Conservation (phyloP, 2,329 filamentous ascomycete species). For the Penicillium sp. region DNA sequence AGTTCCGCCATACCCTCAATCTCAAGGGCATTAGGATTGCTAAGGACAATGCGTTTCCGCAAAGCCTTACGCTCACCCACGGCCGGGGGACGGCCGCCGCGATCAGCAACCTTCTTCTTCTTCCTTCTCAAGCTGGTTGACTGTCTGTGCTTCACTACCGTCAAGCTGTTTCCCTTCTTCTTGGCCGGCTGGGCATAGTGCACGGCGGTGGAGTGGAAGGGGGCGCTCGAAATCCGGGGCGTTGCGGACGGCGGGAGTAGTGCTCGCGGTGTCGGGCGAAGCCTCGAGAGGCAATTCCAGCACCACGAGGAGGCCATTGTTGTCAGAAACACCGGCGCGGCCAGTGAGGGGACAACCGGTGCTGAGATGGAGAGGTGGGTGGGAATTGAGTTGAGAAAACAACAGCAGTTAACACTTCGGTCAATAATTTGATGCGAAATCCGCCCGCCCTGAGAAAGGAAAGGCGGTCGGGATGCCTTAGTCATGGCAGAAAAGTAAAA, state of each 20-base stretch:
- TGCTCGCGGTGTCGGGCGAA: conserved; percentile 42
- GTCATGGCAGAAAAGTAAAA: conserved; percentile 24
- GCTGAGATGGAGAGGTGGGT: conserved; percentile 19
- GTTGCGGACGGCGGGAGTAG: conserved; percentile 45
- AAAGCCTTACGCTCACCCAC: conserved; percentile 82
- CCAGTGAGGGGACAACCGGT: conserved; percentile 32
- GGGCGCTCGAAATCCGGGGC: conserved; percentile 43
- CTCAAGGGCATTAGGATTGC: conserved; percentile 87
- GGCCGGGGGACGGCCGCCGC: conserved; percentile 57
- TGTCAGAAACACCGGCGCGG: conserved; percentile 34
- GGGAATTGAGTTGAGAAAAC: conserved; percentile 16
- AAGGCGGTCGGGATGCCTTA: conserved; percentile 27
- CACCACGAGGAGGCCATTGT: conserved; percentile 59
- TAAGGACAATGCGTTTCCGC: conserved; percentile 85
- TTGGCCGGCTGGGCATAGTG: conserved; percentile 45
- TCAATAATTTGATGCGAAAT: conserved; percentile 29
- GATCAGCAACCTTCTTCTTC: conserved; percentile 44
- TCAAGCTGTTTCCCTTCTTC: conserved; percentile 47
- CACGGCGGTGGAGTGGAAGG: conserved; percentile 49
- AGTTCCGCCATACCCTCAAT: conserved; percentile 68
- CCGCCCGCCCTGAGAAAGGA: conserved; percentile 22
- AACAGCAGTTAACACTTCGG: conserved; percentile 11
- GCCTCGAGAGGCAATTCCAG: conserved; percentile 59
- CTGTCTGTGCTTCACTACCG: conserved; percentile 40
- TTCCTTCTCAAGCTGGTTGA: conserved; percentile 46